Base-by-base conservation (phyloP, 495 filamentous ascomycete species). In the Cairneyella variabilis region DNA sequence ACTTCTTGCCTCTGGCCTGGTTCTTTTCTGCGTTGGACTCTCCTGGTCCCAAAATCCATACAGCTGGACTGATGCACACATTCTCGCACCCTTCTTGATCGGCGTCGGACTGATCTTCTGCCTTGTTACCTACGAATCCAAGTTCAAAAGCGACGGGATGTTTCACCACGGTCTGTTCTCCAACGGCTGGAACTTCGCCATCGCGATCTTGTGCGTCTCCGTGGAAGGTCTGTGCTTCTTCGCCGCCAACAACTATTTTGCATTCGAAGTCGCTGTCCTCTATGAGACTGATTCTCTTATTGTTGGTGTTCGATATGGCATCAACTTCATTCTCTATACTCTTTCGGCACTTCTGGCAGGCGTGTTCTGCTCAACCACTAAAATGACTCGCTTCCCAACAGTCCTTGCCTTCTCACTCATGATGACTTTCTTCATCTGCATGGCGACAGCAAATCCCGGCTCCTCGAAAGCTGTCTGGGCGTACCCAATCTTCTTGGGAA, bases 21-120 rank as follows among this genome's bases (percentile, higher is more conserved):
- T 63, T 9, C 57, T 67, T 8, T 67, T 69, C 52, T 64, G 57
- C 14, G 42, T 71, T 20, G 66, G 61, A 12, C 56, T 71, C 3
- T 66, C 66, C 5, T 71, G 64, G 62, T 66, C 66, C 1, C 50
- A 66, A 40, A 69, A 68, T 37, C 69, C 69, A 0, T 71, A 66
- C 51, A n/a, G 53, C 17, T 71, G 69, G 67, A 42, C 43, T 20
- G 51, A 69, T 53, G 41, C 61, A 9, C 58, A 59, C 10, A 62
- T 69, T 7, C 56, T 55, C 1, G 69, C 64, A 9, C 58, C 66
- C 7, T 68, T 71, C 48, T 44, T 60, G 18, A 50, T 67, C 27
- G 64, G 69, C 7, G 12, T 67, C 11, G 17, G 53, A 3, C 22
- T 69, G 11, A 21, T 46, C 7, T 2, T 58, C 1, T 38, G 2